A percentile compares a stretch with the other conserved stretches of the same genome.
Conservation (phyloP, 805 yeast genomes). For the Ogataea henricii region DNA sequence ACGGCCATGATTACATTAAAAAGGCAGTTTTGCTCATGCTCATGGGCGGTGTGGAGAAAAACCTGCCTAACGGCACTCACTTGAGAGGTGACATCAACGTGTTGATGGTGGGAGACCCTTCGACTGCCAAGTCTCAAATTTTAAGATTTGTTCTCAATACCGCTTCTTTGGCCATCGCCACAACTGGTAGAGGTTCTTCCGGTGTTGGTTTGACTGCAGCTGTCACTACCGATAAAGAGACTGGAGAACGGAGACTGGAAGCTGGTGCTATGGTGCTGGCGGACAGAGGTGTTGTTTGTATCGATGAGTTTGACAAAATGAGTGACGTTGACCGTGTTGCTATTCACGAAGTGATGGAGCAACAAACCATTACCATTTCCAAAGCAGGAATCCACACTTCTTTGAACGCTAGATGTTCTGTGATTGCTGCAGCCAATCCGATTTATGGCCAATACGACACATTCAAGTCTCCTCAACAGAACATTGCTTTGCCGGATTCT, state of each 20-base stretch:
- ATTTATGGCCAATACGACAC: constrained; percentile 95
- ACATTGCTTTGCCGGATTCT: constrained; percentile 96
- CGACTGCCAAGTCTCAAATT: constrained; percentile 97
- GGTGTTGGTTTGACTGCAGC: constrained; percentile 99
- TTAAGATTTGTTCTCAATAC: constrained; percentile 92
- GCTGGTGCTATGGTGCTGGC: constrained; percentile 99
- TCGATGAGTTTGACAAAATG: constrained; percentile 99
- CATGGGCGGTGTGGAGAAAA: constrained; percentile 92
- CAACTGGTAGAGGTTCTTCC: constrained; percentile 99
- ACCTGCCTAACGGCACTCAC: constrained; percentile 92
- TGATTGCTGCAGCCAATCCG: constrained; percentile 97
- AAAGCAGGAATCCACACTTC: constrained; percentile 98
- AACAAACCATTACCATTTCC: constrained; percentile 96
- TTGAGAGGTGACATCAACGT: constrained; percentile 97
- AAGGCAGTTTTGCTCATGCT: constrained; percentile 88
- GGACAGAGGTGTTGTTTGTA: constrained; percentile 95
- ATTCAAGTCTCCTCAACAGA: constrained; percentile 93
- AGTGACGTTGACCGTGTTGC: constrained; percentile 96
- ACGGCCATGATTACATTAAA: constrained; percentile 89
- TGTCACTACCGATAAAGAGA: constrained; percentile 92
- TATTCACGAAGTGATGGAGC: constrained; percentile 99
- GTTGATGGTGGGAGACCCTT: constrained; percentile 97
- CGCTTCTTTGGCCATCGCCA: constrained; percentile 93
- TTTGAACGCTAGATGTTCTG: constrained; percentile 93
- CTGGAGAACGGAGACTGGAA: constrained; percentile 94